Conservation (phyloP, 2,329 filamentous ascomycete species). For the Kalmusia sp. region DNA sequence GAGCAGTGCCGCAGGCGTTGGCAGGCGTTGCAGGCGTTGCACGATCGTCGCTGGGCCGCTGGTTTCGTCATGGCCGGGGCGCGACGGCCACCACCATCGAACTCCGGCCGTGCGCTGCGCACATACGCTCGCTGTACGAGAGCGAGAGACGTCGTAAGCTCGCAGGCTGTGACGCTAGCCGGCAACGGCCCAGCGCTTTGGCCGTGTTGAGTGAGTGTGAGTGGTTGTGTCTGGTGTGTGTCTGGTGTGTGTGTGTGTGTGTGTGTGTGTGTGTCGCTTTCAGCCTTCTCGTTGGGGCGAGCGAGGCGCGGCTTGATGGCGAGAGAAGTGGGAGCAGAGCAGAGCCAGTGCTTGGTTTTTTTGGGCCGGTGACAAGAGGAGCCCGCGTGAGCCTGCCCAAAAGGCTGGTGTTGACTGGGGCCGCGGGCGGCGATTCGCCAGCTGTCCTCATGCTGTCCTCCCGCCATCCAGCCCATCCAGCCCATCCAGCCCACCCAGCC, state of each 20-base stretch:
- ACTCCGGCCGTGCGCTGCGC: constrained; percentile 34
- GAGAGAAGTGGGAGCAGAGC: too few species aligned
- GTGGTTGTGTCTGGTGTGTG: too few species aligned
- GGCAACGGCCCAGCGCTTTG: not conserved
- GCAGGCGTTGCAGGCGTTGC: not conserved
- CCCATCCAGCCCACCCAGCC: too few species aligned
- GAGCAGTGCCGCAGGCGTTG: constrained; percentile 38
- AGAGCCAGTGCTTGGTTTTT: not conserved
- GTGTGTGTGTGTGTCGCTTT: too few species aligned
- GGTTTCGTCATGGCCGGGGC: constrained; percentile 26
- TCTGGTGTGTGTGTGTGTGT: too few species aligned
- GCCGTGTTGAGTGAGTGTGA: too few species aligned
- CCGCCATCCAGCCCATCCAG: too few species aligned
- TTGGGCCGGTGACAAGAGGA: constrained; percentile 14
- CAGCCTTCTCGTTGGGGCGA: constrained; percentile 38
- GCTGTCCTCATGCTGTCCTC: too few species aligned
- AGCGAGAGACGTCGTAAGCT: constrained; percentile 12
- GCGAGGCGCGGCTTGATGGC: constrained; percentile 35
- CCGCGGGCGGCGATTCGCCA: not conserved
- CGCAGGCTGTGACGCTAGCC: constrained; percentile 1
- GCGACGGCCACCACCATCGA: constrained; percentile 44
- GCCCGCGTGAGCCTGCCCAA: constrained; percentile 6
- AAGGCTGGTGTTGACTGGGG: not conserved
- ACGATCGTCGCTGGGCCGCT: constrained; percentile 1
- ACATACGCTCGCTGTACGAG: not conserved